Base-by-base conservation (phyloP, 495 filamentous ascomycete genomes). In the Lophium mytilinum region DNA sequence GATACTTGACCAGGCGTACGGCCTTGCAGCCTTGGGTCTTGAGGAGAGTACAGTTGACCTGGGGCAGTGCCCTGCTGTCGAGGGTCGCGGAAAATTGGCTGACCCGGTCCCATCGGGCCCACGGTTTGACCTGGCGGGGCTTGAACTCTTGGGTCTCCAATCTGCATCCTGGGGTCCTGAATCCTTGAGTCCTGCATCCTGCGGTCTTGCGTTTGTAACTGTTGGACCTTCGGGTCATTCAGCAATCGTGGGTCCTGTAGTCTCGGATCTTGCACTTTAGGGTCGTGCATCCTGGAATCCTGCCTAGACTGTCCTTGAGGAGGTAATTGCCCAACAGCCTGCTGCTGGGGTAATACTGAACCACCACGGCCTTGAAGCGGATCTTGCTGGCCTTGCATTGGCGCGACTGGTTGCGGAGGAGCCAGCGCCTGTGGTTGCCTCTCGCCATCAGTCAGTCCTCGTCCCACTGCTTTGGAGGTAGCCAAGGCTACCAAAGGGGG, bases 241-340 rank as follows among this genome's bases (percentile, higher is more conserved):
- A 55, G 1, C n/a, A 49, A 33, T 19, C 39, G 18, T n/a, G 41
- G 50, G 17, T 54, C 39, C 39, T 53, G 56, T 19, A 53, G 10
- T 37, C 33, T 36, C 33, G 34, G 49, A 17, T 30, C 19, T 50
- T 50, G 47, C 33, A 24, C 18, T 24, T 17, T 48, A 19, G 50
- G 57, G 33, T 60, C 50, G 24, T 60, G 57, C 33, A 46, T 1
- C 0, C 49, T 37, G 15, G 57, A 50, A 50, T 50, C 50, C 39
- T 48, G 39, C 1, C 11, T 1, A 17, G 15, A 14, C 12, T 15
- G 41, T 15, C 19, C 41, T n/a, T 45, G 41, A 9, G 19, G 24
- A 30, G 24, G 6, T 6, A 30, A 30, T 37, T 56, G 53, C 9
- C 33, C 42, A 4, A 30, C 24, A 30, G 24, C 24, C 24, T 30